Base-by-base conservation (phyloP, 148 eudicot genomes). In the Polygonum aviculare region DNA sequence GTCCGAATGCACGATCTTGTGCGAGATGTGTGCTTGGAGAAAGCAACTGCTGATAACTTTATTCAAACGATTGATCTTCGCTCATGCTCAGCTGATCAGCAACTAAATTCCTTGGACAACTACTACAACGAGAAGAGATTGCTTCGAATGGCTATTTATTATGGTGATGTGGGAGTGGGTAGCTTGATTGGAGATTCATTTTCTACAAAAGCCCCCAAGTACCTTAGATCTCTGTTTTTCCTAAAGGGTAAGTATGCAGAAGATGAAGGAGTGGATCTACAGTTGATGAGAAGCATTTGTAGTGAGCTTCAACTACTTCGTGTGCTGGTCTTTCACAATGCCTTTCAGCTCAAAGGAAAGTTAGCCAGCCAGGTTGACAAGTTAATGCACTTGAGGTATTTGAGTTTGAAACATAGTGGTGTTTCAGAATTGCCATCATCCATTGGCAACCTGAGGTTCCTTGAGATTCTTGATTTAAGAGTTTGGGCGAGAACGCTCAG, bases 1-100 rank as follows among this genome's bases (percentile, higher is more conserved):
- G 83, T 82, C 40, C 35, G 57, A 12, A 51, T 88, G 19, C 87
- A 86, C 47, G 85, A 79, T 45, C 59, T 86, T 26, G 76, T 85
- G 79, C 60, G 88, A 79, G 82, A 80, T 26, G 26, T 85, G 39
- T 85, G 88, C 77, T 60, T 86, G 72, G 54, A 39, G 41, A 79
- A 78, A 57, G 84, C 73, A 7, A 76, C 71, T 52, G 84, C 82
- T 22, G 88, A 85, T 69, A 80, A 78, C 16, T 83, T 88, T 63
- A 12, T 79, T 40, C 70, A 74, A 35, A 62, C 54, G 19, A 18
- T 82, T 69, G 75, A 55, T 35, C 22, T 19, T 39, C 67, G 76
- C 15, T 63, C 57, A 15, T 2, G 31, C 31, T 11, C 3, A 57
- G 1, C 31, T 26, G 63, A 19, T 57, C 9, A 19, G 1, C 63